Percentiles rank a stretch among this genome's conserved stretches.
Conservation (phyloP, 371 early-diverging fungal genomes). For the Rhizopus delemar region DNA sequence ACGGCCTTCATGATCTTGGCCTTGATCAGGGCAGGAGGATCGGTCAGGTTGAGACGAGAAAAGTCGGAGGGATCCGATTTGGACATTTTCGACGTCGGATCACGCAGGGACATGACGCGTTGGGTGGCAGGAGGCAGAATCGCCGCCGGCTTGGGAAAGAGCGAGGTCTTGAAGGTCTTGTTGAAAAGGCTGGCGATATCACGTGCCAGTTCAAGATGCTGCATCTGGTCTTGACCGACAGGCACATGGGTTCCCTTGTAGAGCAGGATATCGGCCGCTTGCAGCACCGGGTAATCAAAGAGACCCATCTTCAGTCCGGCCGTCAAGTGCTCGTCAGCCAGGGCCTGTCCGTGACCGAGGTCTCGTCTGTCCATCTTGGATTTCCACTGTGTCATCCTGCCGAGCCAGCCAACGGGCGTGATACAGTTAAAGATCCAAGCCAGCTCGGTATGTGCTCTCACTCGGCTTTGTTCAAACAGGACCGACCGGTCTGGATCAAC, state of each 20-base stretch:
- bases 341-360: constrained; percentile 36
- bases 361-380: constrained; percentile 52
- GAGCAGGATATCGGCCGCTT: constrained; percentile 93
- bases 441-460: constrained; percentile 80
- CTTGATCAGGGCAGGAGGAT: constrained; percentile 66
- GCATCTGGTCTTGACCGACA: constrained; percentile 92
- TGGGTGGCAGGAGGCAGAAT: constrained; percentile 70
- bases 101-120: constrained; percentile 84
- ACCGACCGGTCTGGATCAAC: constrained; percentile 75
- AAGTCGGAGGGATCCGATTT: constrained; percentile 77
- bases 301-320: constrained; percentile 73
- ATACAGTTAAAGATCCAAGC: constrained; percentile 86
- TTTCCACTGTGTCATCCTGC: constrained; percentile 97
- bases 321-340: constrained; percentile 52
- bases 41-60: constrained; percentile 78
- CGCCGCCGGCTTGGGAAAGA: constrained; percentile 73
- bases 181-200: constrained; percentile 80
- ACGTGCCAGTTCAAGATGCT: constrained; percentile 87
- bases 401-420: constrained; percentile 86
- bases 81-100: constrained; percentile 88
- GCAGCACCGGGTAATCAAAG: constrained; percentile 90
- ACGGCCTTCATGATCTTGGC: constrained; percentile 74
- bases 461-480: constrained; percentile 80
- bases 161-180: constrained; percentile 53
- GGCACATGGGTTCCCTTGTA: constrained; percentile 91